Percentiles rank a stretch among this genome's conserved stretches.
phyloP scores from a whole-genome alignment of 2,329 filamentous ascomycete genomes.

The Ilyonectria destructans region DNA sequence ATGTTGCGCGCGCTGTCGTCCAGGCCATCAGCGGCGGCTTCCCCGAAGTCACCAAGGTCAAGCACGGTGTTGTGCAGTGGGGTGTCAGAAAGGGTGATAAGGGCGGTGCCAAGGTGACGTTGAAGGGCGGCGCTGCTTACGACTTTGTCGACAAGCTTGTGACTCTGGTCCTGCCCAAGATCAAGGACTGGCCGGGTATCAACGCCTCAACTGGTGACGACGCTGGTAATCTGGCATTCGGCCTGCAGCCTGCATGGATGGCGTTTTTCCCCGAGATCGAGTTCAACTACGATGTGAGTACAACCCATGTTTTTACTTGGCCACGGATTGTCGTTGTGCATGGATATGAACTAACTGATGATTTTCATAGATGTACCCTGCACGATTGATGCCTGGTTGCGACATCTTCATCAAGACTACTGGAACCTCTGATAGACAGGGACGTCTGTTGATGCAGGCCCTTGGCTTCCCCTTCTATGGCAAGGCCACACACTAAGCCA shows the following conservation, averaged over 20 bases:
- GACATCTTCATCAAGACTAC: slow-evolving; percentile 89
- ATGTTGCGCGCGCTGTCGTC: slow-evolving; percentile 87
- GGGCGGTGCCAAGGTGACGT: slow-evolving; percentile 82
- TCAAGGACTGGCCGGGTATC: slow-evolving; percentile 94
- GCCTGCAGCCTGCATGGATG: slow-evolving; percentile 82
- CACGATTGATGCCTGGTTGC: slow-evolving; percentile 86
- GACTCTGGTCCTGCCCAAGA: slow-evolving; percentile 91
- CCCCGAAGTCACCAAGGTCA: slow-evolving; percentile 79
- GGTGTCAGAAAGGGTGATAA: slow-evolving; percentile 80
- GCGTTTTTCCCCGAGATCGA: slow-evolving; percentile 94
- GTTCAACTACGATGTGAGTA: slow-evolving; percentile 91
- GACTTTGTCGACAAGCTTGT: slow-evolving; percentile 93
- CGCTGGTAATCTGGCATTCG: slow-evolving; percentile 89
- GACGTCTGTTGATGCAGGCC: slow-evolving; percentile 76
- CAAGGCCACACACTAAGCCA: slow-evolving; percentile 68
- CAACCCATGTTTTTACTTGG: background rate
- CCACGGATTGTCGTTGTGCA: background rate
- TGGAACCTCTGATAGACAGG: slow-evolving; percentile 88
- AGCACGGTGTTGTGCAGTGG: slow-evolving; percentile 82
- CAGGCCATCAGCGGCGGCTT: slow-evolving; percentile 89
- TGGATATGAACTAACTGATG: slow-evolving; percentile 30
- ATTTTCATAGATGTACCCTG: slow-evolving; percentile 68
- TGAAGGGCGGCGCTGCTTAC: slow-evolving; percentile 86
- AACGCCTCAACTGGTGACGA: slow-evolving; percentile 81
- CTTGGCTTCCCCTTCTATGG: slow-evolving; percentile 81